These are phyloP conservation scores for Petasospora rhodanensis DNA, from an alignment of 1,139 yeast genomes.

Conservation along the genomic window DNA sequence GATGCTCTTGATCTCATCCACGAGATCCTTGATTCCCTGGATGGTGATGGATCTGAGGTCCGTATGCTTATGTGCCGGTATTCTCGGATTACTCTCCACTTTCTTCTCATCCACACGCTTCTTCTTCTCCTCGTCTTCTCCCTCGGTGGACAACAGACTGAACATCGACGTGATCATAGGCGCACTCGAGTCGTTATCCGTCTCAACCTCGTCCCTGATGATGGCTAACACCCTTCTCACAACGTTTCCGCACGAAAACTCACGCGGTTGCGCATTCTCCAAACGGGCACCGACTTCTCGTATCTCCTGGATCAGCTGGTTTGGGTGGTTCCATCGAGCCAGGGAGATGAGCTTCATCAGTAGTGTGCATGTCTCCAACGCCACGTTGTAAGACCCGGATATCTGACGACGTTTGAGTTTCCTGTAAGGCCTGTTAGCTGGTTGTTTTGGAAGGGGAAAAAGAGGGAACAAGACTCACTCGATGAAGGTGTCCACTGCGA, in stretches of 20 bases:
- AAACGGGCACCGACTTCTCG: slow-evolving; percentile 58
- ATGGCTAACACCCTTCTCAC: slow-evolving; percentile 85
- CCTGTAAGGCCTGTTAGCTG: slow-evolving; percentile 1
- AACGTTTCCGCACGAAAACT: slow-evolving; percentile 85
- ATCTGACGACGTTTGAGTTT: slow-evolving; percentile 71
- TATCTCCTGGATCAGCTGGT: slow-evolving; percentile 66
- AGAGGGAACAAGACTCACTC: slow-evolving; percentile 21
- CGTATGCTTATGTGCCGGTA: slow-evolving; percentile 38
- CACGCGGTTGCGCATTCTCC: slow-evolving; percentile 67
- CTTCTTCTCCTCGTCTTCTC: slow-evolving; percentile 9
- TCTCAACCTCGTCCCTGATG: slow-evolving; percentile 79
- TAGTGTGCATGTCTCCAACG: slow-evolving; percentile 81
- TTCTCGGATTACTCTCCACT: slow-evolving; percentile 28
- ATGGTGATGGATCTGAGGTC: slow-evolving; percentile 86
- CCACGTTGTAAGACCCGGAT: slow-evolving; percentile 58
- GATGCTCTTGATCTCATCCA: slow-evolving; percentile 86
- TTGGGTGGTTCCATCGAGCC: slow-evolving; percentile 79
- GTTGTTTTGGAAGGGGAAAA: not conserved
- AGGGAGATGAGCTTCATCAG: slow-evolving; percentile 86
- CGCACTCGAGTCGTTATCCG: slow-evolving; percentile 29
- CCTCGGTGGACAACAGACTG: slow-evolving; percentile 33
- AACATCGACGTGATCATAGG: slow-evolving; percentile 85
- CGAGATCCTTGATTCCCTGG: slow-evolving; percentile 89
- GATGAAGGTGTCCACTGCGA: slow-evolving; percentile 28
- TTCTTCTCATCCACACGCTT: slow-evolving; percentile 2